phyloP scores from a whole-genome alignment of 345 rosid genomes.

The Noccaea bulbosa region DNA sequence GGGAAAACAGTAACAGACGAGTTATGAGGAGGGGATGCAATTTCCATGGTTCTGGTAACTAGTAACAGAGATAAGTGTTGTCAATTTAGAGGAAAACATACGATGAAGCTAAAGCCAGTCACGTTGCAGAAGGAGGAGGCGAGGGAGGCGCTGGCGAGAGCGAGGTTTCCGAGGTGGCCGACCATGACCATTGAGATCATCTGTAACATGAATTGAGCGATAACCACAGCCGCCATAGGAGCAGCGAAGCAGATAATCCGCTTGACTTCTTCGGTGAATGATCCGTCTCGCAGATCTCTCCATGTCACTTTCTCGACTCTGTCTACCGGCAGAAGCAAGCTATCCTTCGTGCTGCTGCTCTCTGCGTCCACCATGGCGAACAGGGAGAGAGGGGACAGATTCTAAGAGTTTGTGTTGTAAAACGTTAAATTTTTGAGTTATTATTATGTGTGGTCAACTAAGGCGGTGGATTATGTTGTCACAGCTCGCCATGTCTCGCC shows the following conservation, averaged over 20 bases:
- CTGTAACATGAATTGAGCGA: slow-evolving; percentile 55
- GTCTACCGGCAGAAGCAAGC: slow-evolving; percentile 20
- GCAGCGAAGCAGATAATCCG: slow-evolving; percentile 58
- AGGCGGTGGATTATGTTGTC: neutral
- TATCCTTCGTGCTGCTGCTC: slow-evolving; percentile 18
- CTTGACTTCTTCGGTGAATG: slow-evolving; percentile 52
- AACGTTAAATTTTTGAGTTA: neutral
- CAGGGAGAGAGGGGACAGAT: neutral
- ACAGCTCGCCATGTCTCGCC: neutral
- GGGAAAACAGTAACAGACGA: neutral
- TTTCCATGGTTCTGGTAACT: no score
- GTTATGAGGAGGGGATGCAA: neutral
- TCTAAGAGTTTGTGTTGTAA: neutral
- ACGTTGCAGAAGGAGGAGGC: slow-evolving; percentile 53
- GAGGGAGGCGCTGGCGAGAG: slow-evolving; percentile 72
- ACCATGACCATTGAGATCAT: slow-evolving; percentile 45
- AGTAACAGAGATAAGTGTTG: slow-evolving; percentile 43
- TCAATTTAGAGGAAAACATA: neutral
- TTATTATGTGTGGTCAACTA: neutral
- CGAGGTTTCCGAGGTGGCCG: slow-evolving; percentile 42
- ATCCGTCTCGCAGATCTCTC: slow-evolving; percentile 33
- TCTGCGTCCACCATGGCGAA: slow-evolving; percentile 37
- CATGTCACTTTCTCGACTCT: slow-evolving; percentile 34
- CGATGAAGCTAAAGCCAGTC: slow-evolving; percentile 57
- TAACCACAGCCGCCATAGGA: slow-evolving; percentile 71